Base-by-base conservation (phyloP, 1,284 basidiomycete species). In the Rhodotorula sp. region DNA sequence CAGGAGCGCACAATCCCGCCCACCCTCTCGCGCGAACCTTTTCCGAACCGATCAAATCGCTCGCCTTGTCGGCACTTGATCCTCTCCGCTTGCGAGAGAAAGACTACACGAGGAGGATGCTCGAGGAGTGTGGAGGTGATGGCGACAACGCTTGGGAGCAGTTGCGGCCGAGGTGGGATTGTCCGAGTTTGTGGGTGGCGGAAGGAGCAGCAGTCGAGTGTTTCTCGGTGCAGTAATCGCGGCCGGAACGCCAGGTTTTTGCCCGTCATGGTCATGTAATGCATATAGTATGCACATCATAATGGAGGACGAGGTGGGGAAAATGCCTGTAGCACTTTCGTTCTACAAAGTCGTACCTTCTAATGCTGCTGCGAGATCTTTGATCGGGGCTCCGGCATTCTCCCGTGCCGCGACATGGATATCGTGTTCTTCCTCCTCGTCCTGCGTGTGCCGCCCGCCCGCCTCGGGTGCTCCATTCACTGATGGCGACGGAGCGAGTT, bases 321-420 rank as follows among this genome's bases (percentile, higher is more conserved):
- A 42, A 10, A 42, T 42, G 37, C 37, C 37, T 12, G 10, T 42
- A 42, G 37, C 37, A 10, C 37, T 42, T 42, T 42, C 10, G 1
- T 17, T 46, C 44, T 45, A 73, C 49, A 73, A 48, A 18, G 69
- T 66, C 24, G 72, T 68, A 1, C 61, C 66, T 45, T 66, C 68
- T 30, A 73, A 59, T n/a, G 56, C 48, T 6, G 69, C 69, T 6
- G 69, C 66, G 49, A 73, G 53, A n/a, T 70, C 69, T 37, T 70
- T 70, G 30, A 73, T 30, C 6, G 72, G 72, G 6, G 69, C 69
- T 1, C 46, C 53, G 4, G 66, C 54, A 48, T 66, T 56, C 49
- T 70, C 72, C n/a, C 61, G 46, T 44, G 68, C 68, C 4, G 72
- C 64, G 18, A 58, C 62, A 37, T 51, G 24, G 42, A 69, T 67